phyloP scores from a whole-genome alignment of 176 grass and related monocot species.

The Oryza meyeriana region DNA sequence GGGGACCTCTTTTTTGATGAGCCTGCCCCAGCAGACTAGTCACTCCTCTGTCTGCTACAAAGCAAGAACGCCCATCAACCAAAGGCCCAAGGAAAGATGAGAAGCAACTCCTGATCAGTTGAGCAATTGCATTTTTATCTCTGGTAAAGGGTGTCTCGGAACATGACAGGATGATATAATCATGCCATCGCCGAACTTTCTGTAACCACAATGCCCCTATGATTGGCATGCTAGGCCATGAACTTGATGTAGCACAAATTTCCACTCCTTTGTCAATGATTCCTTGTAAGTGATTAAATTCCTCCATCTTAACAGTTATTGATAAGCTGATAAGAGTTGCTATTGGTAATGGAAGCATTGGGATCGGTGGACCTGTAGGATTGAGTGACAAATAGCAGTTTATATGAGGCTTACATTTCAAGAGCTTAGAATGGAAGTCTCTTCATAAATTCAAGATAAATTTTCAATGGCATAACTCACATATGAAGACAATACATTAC shows the following conservation, averaged over 20 bases:
- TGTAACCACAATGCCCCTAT: slow-evolving; percentile 78
- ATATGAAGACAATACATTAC: not conserved
- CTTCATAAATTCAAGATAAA: not conserved
- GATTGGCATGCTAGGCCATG: slow-evolving; percentile 76
- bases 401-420: not conserved
- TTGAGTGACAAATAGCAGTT: not conserved
- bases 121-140: slow-evolving; percentile 58
- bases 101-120: slow-evolving; percentile 87
- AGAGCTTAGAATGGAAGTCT: not conserved
- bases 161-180: slow-evolving; percentile 66
- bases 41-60: slow-evolving; percentile 37
- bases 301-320: slow-evolving; percentile 80
- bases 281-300: slow-evolving; percentile 42
- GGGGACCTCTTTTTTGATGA: slow-evolving; percentile 16
- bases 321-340: slow-evolving; percentile 72
- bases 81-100: slow-evolving; percentile 61
- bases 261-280: slow-evolving; percentile 56
- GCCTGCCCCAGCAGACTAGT: slow-evolving; percentile 46
- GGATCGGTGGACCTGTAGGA: slow-evolving; percentile 45
- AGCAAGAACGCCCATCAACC: slow-evolving; percentile 30
- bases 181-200: slow-evolving; percentile 72
- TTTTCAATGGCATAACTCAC: not conserved
- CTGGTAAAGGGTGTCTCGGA: slow-evolving; percentile 41
- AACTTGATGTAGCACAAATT: slow-evolving; percentile 65
- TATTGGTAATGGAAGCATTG: slow-evolving; percentile 84